Conservation (phyloP, 2,329 filamentous ascomycete genomes). For the Fusarium sp. region DNA sequence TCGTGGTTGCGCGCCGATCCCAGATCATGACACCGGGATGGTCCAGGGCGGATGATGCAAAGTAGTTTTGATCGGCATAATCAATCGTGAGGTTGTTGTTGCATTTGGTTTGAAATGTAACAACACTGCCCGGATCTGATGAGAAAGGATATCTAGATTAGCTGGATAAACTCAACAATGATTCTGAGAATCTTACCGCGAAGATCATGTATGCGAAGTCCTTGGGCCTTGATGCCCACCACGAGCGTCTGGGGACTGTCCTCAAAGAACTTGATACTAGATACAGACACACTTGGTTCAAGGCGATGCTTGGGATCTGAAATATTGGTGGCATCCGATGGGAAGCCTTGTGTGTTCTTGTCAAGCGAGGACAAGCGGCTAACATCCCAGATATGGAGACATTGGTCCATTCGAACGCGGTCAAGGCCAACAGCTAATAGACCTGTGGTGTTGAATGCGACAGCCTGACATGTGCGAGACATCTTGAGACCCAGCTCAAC, state of each 20-base stretch:
- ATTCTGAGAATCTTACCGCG: slow-evolving; percentile 65
- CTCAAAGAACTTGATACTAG: slow-evolving; percentile 85
- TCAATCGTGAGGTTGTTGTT: slow-evolving; percentile 83
- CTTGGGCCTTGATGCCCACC: slow-evolving; percentile 80
- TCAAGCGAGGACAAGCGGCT: slow-evolving; percentile 68
- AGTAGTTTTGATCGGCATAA: slow-evolving; percentile 84
- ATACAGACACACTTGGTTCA: slow-evolving; percentile 79
- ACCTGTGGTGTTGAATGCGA: slow-evolving; percentile 80
- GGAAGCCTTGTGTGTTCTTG: slow-evolving; percentile 62
- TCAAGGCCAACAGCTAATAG: slow-evolving; percentile 84
- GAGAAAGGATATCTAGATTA: neutral
- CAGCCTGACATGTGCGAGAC: slow-evolving; percentile 82
- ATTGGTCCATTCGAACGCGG: slow-evolving; percentile 83
- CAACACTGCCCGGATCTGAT: slow-evolving; percentile 61
- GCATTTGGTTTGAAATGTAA: slow-evolving; percentile 74
- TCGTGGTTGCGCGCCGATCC: slow-evolving; percentile 75
- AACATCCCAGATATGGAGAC: slow-evolving; percentile 86
- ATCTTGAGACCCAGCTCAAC: slow-evolving; percentile 78
- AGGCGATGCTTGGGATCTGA: slow-evolving; percentile 69
- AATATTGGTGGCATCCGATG: slow-evolving; percentile 60
- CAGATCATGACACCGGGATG: slow-evolving; percentile 81
- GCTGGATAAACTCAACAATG: neutral
- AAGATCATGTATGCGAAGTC: slow-evolving; percentile 81
- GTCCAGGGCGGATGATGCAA: slow-evolving; percentile 82
- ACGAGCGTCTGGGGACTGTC: slow-evolving; percentile 81